Conservation (phyloP, 208 protist species). For the Angomonas ambiguus region DNA sequence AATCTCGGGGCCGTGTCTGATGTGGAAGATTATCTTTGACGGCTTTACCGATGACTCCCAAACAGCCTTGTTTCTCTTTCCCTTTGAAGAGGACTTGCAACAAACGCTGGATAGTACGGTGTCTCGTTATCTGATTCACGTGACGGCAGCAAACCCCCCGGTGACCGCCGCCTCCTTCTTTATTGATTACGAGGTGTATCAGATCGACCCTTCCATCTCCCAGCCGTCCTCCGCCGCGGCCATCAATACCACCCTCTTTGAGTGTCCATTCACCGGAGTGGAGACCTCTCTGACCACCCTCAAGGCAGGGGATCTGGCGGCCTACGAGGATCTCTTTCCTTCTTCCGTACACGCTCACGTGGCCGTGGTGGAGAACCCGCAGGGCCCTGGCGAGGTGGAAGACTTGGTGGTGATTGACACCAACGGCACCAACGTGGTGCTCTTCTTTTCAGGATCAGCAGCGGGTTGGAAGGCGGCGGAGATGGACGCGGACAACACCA, state of each 20-base stretch:
- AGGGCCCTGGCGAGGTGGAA: neutral
- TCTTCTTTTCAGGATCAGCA: neutral
- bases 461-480: neutral
- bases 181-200: neutral
- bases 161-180: conserved; percentile 1
- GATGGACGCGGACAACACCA: neutral
- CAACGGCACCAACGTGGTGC: neutral
- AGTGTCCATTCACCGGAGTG: neutral
- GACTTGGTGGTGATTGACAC: neutral
- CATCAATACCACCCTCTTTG: neutral
- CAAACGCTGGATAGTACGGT: neutral
- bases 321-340: conserved; percentile 1
- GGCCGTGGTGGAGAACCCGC: neutral
- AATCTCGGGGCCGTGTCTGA: neutral
- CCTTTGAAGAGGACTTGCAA: conserved; percentile 1
- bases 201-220: conserved; percentile 1
- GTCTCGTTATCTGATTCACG: neutral
- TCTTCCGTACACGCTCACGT: neutral
- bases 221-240: conserved; percentile 4
- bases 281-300: neutral
- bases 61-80: too few species aligned
- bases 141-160: neutral
- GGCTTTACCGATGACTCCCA: neutral
- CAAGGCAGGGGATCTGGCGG: neutral
- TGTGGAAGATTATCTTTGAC: neutral